phyloP scores from a whole-genome alignment of 1,284 basidiomycete species.

The Fomitopsis schrenkii region DNA sequence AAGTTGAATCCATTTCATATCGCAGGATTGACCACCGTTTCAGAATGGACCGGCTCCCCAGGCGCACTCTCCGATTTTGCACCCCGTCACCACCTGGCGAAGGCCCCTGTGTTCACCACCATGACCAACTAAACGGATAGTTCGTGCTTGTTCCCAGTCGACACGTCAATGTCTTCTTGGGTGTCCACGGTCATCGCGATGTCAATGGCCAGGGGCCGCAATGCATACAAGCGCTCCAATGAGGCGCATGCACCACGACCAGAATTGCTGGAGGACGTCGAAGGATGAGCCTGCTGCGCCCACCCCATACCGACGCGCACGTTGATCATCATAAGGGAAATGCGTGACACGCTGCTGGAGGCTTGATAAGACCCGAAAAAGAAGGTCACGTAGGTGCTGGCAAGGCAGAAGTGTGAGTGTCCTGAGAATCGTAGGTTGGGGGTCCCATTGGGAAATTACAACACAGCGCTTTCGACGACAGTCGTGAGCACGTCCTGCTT shows the following conservation, averaged over 20 bases:
- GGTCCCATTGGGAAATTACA: background rate
- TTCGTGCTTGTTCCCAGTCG: background rate
- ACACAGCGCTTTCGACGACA: background rate
- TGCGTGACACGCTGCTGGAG: background rate
- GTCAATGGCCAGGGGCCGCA: background rate
- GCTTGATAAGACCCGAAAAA: background rate
- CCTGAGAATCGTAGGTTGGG: too few species aligned
- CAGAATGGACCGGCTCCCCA: too few species aligned
- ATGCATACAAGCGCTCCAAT: background rate
- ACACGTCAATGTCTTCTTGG: background rate
- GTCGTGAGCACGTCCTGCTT: background rate
- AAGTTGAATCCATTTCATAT: too few species aligned
- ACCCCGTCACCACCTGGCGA: too few species aligned
- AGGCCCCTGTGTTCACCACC: too few species aligned
- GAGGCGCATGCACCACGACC: background rate
- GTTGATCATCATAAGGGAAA: constrained; percentile 3
- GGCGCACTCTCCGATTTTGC: too few species aligned
- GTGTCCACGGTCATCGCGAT: background rate
- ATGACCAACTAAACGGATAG: background rate
- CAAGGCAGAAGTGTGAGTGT: background rate
- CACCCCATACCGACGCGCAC: constrained; percentile 1
- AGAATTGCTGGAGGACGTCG: background rate
- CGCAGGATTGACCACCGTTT: too few species aligned
- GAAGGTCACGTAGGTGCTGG: background rate
- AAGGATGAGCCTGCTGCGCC: background rate